Conservation (phyloP, 2,329 filamentous ascomycete species). For the Tolypocladium inflatum region DNA sequence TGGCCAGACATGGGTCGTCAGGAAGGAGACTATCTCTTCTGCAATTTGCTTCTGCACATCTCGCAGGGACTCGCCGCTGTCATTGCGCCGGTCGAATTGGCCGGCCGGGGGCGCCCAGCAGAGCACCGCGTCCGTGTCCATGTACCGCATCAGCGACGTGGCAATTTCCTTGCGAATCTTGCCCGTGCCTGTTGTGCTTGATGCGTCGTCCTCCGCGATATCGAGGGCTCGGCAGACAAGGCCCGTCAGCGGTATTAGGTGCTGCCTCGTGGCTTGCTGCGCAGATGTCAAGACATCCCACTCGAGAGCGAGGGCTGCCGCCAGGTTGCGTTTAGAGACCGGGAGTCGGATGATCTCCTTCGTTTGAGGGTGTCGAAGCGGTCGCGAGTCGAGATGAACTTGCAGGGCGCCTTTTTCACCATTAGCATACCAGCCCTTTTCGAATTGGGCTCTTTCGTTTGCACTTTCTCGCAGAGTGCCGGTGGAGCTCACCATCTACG, state of each 20-base stretch:
- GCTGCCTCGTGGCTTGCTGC: slow-evolving; percentile 74
- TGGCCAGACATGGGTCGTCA: slow-evolving; percentile 71
- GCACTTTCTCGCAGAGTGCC: background rate
- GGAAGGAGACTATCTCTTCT: slow-evolving; percentile 58
- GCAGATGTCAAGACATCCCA: slow-evolving; percentile 81
- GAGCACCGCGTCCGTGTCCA: slow-evolving; percentile 84
- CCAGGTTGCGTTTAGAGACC: slow-evolving; percentile 66
- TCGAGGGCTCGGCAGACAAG: slow-evolving; percentile 77
- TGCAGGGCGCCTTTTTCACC: slow-evolving; percentile 32
- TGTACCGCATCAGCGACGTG: slow-evolving; percentile 66
- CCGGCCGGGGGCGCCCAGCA: slow-evolving; percentile 66
- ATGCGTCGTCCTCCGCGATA: slow-evolving; percentile 57
- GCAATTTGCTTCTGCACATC: slow-evolving; percentile 63
- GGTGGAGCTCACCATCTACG: slow-evolving; percentile 42
- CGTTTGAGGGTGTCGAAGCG: slow-evolving; percentile 67
- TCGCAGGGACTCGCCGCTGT: slow-evolving; percentile 51
- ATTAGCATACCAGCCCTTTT: background rate
- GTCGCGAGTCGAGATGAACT: slow-evolving; percentile 67
- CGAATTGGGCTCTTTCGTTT: background rate
- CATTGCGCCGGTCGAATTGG: slow-evolving; percentile 36
- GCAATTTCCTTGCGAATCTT: slow-evolving; percentile 56
- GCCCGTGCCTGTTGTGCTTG: slow-evolving; percentile 19
- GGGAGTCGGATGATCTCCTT: slow-evolving; percentile 67
- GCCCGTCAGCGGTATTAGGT: slow-evolving; percentile 85
- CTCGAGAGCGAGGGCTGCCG: slow-evolving; percentile 78